phyloP scores from a whole-genome alignment of 164 flowering plant species.

The Aristolochia fimbriata region DNA sequence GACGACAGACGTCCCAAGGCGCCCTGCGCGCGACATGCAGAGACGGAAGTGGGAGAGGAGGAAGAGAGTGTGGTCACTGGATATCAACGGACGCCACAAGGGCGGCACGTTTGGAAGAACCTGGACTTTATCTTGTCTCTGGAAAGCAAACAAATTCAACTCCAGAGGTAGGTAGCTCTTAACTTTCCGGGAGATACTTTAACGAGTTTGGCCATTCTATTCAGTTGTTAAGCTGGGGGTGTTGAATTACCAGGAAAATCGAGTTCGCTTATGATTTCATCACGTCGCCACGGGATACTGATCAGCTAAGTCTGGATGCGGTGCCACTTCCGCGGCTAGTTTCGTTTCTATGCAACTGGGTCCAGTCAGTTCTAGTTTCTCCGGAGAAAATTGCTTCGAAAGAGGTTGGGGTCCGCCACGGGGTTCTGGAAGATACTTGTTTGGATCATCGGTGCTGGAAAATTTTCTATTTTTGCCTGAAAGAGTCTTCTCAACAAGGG shows the following conservation, averaged over 20 bases:
- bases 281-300: slow-evolving; percentile 14
- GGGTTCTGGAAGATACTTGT: slow-evolving; percentile 17
- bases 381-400: slow-evolving; percentile 24
- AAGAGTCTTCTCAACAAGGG: slow-evolving; percentile 26
- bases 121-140: slow-evolving; percentile 44
- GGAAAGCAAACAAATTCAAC: slow-evolving; percentile 28
- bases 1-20: neutral
- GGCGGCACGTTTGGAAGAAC: slow-evolving; percentile 39
- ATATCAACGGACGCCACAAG: slow-evolving; percentile 3
- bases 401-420: slow-evolving; percentile 12
- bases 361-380: slow-evolving; percentile 56
- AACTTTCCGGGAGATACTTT: neutral
- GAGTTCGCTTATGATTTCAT: slow-evolving; percentile 51
- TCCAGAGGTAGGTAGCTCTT: slow-evolving; percentile 32
- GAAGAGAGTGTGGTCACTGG: neutral
- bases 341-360: slow-evolving; percentile 58
- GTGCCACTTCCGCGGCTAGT: slow-evolving; percentile 46
- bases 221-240: neutral
- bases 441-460: slow-evolving; percentile 73
- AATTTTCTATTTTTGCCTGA: slow-evolving; percentile 64
- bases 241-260: slow-evolving; percentile 44
- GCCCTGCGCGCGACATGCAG: slow-evolving; percentile 11
- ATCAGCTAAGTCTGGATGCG: slow-evolving; percentile 13
- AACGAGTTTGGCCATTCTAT: neutral
- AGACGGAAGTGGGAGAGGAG: slow-evolving; percentile 4